Evolutionary conservation across 805 yeast genomes (phyloP).

Genomic region (Lachancea mirantina): DNA sequence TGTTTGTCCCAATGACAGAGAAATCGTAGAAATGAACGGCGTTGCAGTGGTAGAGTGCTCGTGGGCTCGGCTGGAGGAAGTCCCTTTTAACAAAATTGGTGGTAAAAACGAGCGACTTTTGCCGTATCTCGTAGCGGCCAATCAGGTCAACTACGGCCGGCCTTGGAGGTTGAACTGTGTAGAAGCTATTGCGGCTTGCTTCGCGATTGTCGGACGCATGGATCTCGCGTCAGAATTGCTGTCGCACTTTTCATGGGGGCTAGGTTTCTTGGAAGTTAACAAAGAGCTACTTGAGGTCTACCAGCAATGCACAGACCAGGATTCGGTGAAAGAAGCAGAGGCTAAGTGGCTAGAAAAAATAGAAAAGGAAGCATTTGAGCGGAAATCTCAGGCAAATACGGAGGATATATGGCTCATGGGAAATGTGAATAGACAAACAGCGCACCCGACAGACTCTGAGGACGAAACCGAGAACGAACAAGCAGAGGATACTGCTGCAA

Average conservation of each 20-base stretch:
- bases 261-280: slow-evolving; percentile 76
- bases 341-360: slow-evolving; percentile 62
- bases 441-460: too few species aligned
- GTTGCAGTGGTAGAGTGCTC: slow-evolving; percentile 99
- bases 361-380: slow-evolving; percentile 57
- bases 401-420: slow-evolving; percentile 76
- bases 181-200: slow-evolving; percentile 95
- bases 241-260: slow-evolving; percentile 87
- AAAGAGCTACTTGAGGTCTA: slow-evolving; percentile 69
- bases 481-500: slow-evolving; percentile 9
- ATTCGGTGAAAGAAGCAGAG: slow-evolving; percentile 64
- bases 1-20: slow-evolving; percentile 81
- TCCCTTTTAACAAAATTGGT: slow-evolving; percentile 90
- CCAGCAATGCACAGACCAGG: slow-evolving; percentile 73
- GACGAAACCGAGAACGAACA: slow-evolving; percentile 18
- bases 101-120: slow-evolving; percentile 80
- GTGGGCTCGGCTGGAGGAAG: slow-evolving; percentile 96
- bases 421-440: slow-evolving; percentile 51
- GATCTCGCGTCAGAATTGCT: slow-evolving; percentile 83
- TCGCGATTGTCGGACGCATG: slow-evolving; percentile 82
- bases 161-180: slow-evolving; percentile 96
- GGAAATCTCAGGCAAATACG: slow-evolving; percentile 45
- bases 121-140: slow-evolving; percentile 93
- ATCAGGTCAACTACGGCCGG: slow-evolving; percentile 92
- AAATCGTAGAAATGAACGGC: slow-evolving; percentile 69